Conservation (phyloP, 2,329 filamentous ascomycete species). For the Scedosporium minutisporum region DNA sequence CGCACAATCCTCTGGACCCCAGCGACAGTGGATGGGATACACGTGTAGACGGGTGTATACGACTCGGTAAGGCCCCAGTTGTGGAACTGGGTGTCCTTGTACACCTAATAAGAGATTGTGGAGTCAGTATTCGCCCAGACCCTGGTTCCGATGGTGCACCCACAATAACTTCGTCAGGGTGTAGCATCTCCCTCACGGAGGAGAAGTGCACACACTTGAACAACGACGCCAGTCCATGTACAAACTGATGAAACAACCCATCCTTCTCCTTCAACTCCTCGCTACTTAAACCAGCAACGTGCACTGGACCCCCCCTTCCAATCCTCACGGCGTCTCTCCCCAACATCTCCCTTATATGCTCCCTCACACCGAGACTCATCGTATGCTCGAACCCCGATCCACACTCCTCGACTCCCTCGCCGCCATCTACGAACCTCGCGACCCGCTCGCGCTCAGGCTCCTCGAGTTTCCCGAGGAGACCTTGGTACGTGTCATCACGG, state of each 20-base stretch:
- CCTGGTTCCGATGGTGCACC: not conserved
- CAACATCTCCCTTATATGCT: slow-evolving; percentile 7
- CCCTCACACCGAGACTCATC: slow-evolving; percentile 10
- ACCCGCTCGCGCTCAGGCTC: slow-evolving; percentile 9
- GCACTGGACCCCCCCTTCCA: not conserved
- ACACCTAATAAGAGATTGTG: slow-evolving; percentile 14
- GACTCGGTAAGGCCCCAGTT: slow-evolving; percentile 31
- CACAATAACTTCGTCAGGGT: not conserved
- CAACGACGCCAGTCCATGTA: slow-evolving; percentile 4
- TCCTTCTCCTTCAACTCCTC: slow-evolving; percentile 1
- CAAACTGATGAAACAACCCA: not conserved
- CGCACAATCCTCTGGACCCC: slow-evolving; percentile 30
- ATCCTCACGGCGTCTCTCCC: not conserved
- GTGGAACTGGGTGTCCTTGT: slow-evolving; percentile 22
- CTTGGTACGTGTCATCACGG: slow-evolving; percentile 8
- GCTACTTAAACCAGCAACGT: not conserved
- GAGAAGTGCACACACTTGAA: not conserved
- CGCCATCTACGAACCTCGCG: slow-evolving; percentile 8
- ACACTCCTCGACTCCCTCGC: not conserved
- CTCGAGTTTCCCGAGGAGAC: slow-evolving; percentile 4
- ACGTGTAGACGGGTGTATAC: slow-evolving; percentile 29
- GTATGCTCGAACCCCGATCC: slow-evolving; percentile 4
- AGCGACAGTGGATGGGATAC: slow-evolving; percentile 28
- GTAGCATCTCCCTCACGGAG: not conserved
- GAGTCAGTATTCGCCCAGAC: not conserved